These are phyloP conservation scores for Purshia tridentata DNA, from an alignment of 306 rosid species.

Conservation along the genomic window DNA sequence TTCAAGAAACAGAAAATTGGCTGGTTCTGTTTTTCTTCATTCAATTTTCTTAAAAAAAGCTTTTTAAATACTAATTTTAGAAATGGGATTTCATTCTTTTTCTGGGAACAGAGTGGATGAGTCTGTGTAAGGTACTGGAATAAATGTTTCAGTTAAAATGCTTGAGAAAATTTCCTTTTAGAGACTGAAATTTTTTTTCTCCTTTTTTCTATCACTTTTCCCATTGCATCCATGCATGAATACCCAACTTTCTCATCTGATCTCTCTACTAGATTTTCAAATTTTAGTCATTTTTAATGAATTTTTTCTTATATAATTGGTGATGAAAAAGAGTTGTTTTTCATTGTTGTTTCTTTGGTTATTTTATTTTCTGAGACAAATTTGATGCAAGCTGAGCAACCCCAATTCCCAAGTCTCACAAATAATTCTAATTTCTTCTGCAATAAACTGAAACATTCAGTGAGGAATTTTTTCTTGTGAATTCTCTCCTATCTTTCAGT, in stretches of 20 bases:
- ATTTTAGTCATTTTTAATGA: background rate
- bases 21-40: background rate
- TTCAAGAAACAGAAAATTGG: background rate
- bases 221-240: background rate
- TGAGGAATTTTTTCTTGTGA: too few relatives aligned
- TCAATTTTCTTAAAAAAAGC: too few relatives aligned
- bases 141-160: background rate
- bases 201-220: background rate
- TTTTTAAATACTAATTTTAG: too few relatives aligned
- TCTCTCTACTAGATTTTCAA: background rate
- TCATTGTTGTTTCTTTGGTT: too few relatives aligned
- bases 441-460: too few relatives aligned
- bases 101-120: background rate
- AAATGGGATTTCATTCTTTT: background rate
- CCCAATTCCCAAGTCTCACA: too few relatives aligned
- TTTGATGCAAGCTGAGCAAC: too few relatives aligned
- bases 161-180: background rate
- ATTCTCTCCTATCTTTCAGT: too few relatives aligned
- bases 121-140: background rate
- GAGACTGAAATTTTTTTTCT: too few relatives aligned
- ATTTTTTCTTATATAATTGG: too few relatives aligned
- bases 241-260: background rate
- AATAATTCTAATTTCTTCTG: background rate
- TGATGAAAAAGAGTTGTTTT: too few relatives aligned
- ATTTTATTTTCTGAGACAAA: too few relatives aligned